Evolutionary conservation across 805 yeast species (phyloP).

Genomic region (Barnettozyma vustinii): DNA sequence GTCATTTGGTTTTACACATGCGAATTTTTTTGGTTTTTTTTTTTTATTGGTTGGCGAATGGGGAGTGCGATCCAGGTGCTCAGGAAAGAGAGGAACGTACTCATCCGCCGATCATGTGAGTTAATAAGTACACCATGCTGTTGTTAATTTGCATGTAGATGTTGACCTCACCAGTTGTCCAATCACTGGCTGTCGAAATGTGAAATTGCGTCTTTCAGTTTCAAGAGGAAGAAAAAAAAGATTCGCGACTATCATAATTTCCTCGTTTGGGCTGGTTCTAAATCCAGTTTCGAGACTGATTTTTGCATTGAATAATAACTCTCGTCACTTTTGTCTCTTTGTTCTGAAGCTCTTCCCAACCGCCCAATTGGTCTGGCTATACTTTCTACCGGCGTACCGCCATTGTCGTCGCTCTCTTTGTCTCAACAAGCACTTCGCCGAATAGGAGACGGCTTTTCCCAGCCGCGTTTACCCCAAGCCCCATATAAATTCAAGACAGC

Average conservation of each 20-base stretch:
- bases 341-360: background rate
- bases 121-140: background rate
- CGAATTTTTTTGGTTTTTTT: background rate
- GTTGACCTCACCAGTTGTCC: background rate
- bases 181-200: background rate
- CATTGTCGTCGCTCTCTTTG: background rate
- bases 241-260: background rate
- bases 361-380: background rate
- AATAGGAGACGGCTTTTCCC: background rate
- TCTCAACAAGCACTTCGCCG: background rate
- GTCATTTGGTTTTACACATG: background rate
- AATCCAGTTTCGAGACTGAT: background rate
- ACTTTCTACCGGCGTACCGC: background rate
- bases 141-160: background rate
- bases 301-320: background rate
- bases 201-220: background rate
- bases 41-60: background rate
- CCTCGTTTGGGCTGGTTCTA: background rate
- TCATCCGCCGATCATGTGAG: background rate
- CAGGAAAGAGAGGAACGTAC: background rate
- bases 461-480: conserved; percentile 1
- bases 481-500: background rate
- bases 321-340: background rate
- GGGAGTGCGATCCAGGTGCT: background rate
- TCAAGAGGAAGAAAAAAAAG: background rate